phyloP scores from a whole-genome alignment of 257 asterid genomes.

The Gardenia jasminoides region DNA sequence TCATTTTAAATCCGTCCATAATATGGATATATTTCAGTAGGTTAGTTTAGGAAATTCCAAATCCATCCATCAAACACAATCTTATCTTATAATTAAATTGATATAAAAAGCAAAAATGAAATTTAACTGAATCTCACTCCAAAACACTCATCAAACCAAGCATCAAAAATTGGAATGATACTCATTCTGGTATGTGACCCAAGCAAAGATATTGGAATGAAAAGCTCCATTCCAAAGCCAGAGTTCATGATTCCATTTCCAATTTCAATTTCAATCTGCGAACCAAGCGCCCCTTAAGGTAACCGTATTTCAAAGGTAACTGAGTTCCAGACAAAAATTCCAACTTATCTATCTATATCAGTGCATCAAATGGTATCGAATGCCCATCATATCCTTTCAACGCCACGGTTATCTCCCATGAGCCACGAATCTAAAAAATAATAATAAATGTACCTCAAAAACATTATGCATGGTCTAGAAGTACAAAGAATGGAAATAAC shows the following conservation, averaged over 20 bases:
- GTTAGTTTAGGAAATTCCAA: too few species aligned
- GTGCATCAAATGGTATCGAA: background rate
- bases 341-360: background rate
- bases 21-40: too few species aligned
- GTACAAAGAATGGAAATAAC: constrained; percentile 12
- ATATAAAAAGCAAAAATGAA: too few species aligned
- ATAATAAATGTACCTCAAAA: background rate
- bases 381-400: background rate
- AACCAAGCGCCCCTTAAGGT: background rate
- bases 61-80: too few species aligned
- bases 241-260: background rate
- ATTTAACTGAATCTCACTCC: too few species aligned
- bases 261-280: background rate
- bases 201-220: too few species aligned
- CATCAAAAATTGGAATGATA: too few species aligned
- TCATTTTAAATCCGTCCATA: too few species aligned
- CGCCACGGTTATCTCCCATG: background rate
- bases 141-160: too few species aligned
- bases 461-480: background rate
- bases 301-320: background rate
- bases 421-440: background rate
- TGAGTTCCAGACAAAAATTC: background rate
- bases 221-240: background rate
- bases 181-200: too few species aligned
- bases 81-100: too few species aligned